Base-by-base conservation (phyloP, 495 filamentous ascomycete species). In the Neurospora tetrasperma region DNA sequence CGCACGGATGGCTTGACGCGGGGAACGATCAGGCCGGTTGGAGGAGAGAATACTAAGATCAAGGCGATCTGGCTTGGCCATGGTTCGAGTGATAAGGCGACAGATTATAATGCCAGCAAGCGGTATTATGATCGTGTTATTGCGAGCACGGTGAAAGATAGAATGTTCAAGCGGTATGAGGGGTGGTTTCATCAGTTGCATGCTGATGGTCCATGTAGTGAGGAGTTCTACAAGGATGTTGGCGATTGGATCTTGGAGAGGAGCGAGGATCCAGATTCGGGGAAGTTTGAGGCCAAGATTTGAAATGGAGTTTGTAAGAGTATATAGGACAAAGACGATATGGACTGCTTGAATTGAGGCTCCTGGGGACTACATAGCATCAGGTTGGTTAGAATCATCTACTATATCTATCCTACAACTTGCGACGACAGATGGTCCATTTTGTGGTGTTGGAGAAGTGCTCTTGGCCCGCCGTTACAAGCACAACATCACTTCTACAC, bases 171-270 rank as follows among this genome's bases (percentile, higher is more conserved):
- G 83, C 76, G 83, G 9, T 97, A 95, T 77, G 90, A 92, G 68
- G 94, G 92, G 7, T 92, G 86, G 83, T 93, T 86, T 79, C 94
- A 97, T 81, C 88, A 89, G 82, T 74, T 97, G 76, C 92, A 96
- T 82, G 86, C 86, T 3, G 94, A 97, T 73, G 79, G 79, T 84
- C 89, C 72, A 79, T 85, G 40, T 81, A 92, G 85, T 74, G 82
- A 86, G 70, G 83, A 83, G 69, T 96, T 91, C 77, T 87, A 86
- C 42, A 85, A 86, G 71, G 92, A 97, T 80, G 86, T 96, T 7
- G 87, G 85, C 9, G 86, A 89, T 69, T 97, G 92, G 92, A 89
- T 97, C 71, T 78, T 94, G 71, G 84, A 81, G 69, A 81, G 89
- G 73, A 62, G 70, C 11, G 75, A 69, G 72, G 69, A 5, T 31